Evolutionary conservation across 2,329 filamentous ascomycete species (phyloP), one percentile per base, ranked within the genome.

Genomic region (Fusarium papillatum): DNA sequence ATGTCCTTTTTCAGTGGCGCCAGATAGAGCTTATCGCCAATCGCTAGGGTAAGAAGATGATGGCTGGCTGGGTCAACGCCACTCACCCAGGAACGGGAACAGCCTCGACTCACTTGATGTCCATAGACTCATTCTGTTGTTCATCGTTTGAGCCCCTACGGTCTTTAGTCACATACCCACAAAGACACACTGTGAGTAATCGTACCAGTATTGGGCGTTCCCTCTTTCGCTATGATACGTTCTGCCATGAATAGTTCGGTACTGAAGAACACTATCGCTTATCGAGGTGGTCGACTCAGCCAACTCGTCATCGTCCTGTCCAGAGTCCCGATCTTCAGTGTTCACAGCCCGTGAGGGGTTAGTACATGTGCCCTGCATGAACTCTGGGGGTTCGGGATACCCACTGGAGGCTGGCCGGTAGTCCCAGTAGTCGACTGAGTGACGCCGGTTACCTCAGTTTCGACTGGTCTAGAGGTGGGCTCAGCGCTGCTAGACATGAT

Each of bases 71-170:
- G 7, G 22, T 31, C 4, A 38, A n/a, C 10, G 34, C 17, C 34
- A 50, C 16, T 7, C 1, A 11, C 8, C 13, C 2, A 24, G 5
- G 3, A 5, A 6, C 7, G 3, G 13, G 3, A 13, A 7, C 4
- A 48, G 3, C 2, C 14, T 16, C 9, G 7, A 36, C 65, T 64
- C 39, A 69, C 68, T 69, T 70, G 10, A 70, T 64, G 4, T 69
- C 68, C 46, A 70, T 70, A 4, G 29, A 67, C 22, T 70, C 68
- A 9, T 24, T 69, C 38, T 70, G 68, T 10, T 69, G 68, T 0
- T 46, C 55, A 43, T 70, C 68, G 1, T 70, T 70, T 1, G 68
- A 69, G 4, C 57, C 57, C 57, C 57, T 61, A n/a, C 14, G 4
- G 24, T 26, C 5, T 26, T 61, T 11, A 60, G 34, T 39, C 14